Evolutionary conservation across 106 monocot species (phyloP).

Genomic region (Narthecium ossifragum): DNA sequence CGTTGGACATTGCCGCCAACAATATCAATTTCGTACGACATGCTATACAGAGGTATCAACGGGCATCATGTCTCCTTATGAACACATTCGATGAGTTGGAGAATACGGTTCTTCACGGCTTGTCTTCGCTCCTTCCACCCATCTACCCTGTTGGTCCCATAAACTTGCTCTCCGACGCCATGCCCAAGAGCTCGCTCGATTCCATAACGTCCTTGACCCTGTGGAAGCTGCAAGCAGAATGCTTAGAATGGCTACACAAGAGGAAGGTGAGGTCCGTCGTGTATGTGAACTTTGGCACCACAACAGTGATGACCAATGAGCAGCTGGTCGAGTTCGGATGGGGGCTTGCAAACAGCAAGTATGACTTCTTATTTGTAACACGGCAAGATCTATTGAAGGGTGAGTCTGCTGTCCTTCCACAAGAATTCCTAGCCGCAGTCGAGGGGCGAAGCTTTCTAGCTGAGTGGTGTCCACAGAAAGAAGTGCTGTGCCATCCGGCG

Average conservation of each 20-base stretch:
- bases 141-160: slow-evolving; percentile 46
- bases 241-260: slow-evolving; percentile 37
- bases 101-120: slow-evolving; percentile 14
- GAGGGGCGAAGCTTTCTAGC: slow-evolving; percentile 18
- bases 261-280: slow-evolving; percentile 17
- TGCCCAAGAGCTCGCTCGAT: slow-evolving; percentile 7
- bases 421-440: slow-evolving; percentile 23
- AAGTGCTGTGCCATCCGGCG: slow-evolving; percentile 26
- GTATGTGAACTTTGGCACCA: slow-evolving; percentile 46
- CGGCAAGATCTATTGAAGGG: slow-evolving; percentile 28
- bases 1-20: slow-evolving; percentile 21
- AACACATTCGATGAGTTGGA: slow-evolving; percentile 63
- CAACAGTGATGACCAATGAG: slow-evolving; percentile 31
- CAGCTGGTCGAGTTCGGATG: slow-evolving; percentile 49
- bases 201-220: slow-evolving; percentile 26
- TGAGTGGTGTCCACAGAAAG: slow-evolving; percentile 49
- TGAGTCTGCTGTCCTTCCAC: slow-evolving; percentile 27
- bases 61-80: slow-evolving; percentile 33
- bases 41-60: background rate
- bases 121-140: slow-evolving; percentile 24
- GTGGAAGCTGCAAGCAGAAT: slow-evolving; percentile 29
- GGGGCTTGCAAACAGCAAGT: slow-evolving; percentile 30
- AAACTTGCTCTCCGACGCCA: slow-evolving; percentile 3
- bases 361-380: slow-evolving; percentile 36
- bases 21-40: background rate